Conservation (phyloP, 176 grass and related monocot species). For the Oryza glumipatula region DNA sequence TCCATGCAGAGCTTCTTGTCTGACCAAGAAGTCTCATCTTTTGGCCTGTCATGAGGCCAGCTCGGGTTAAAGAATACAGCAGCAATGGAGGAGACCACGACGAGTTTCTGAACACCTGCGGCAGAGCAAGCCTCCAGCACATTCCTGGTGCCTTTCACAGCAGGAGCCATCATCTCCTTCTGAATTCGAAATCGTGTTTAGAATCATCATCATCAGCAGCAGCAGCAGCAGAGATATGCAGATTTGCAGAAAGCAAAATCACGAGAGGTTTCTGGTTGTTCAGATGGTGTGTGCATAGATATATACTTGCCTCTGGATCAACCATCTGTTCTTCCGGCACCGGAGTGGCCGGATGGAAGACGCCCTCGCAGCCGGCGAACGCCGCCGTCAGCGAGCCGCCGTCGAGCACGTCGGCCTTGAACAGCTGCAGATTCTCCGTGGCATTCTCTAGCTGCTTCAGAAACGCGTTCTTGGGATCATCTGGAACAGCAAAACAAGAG, state of each 20-base stretch:
- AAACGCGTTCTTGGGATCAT: constrained; percentile 47
- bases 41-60: constrained; percentile 29
- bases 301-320: constrained; percentile 31
- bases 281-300: not conserved
- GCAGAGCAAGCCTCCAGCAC: constrained; percentile 33
- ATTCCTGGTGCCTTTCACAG: constrained; percentile 39
- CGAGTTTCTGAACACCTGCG: constrained; percentile 8
- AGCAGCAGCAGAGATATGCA: too few species aligned
- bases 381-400: constrained; percentile 36
- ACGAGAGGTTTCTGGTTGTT: not conserved
- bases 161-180: constrained; percentile 29
- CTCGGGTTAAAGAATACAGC: constrained; percentile 22
- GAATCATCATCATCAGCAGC: too few species aligned
- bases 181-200: not conserved
- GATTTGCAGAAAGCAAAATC: too few species aligned
- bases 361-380: constrained; percentile 52
- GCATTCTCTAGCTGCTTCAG: constrained; percentile 46
- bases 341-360: constrained; percentile 59
- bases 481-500: not conserved
- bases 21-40: constrained; percentile 46
- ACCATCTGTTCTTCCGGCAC: constrained; percentile 22
- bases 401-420: constrained; percentile 64
- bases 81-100: constrained; percentile 39
- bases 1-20: constrained; percentile 21
- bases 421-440: constrained; percentile 42